Base-by-base conservation (phyloP, 164 flowering plant genomes). In the Aristolochia californica region DNA sequence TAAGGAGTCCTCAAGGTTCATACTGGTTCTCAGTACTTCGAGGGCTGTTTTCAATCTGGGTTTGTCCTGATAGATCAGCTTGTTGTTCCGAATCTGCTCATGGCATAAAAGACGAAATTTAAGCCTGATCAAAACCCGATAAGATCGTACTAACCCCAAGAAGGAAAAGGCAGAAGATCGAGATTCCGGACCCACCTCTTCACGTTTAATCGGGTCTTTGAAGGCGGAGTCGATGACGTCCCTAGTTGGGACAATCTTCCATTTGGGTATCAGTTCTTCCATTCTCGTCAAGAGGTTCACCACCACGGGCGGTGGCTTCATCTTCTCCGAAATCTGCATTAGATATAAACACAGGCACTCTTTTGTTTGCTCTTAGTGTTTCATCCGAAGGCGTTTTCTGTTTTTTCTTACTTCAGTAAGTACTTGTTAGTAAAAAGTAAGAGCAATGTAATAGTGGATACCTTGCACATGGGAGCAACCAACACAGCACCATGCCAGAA, bases 211-310 rank as follows among this genome's bases (percentile, higher is more conserved):
- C 4, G 95, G 95, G 67, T 90, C 96, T 65, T 94, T 87, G 74
- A 90, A 94, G 54, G 97, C 91, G 0, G 97, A 68, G 51, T 93
- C 82, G 25, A 93, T 93, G 24, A 93, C 94, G 58, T 93, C 97
- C 61, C 82, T 93, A 2, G 87, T 69, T 9, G 99, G 99, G 28
- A 93, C 99, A 13, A 93, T 87, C 70, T 89, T 93, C 99, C 99
- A 94, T 67, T 83, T 94, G 2, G 99, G 97, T 63, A 94, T 88
- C 24, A 94, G 61, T 53, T 88, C 95, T 68, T 88, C 99, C 48
- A 90, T 75, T 65, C 54, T 75, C 2, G 97, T 94, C 69, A 94
- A 62, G 48, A 90, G 40, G 59, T 77, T 88, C 38, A 90, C 75
- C 44, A 90, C 88, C 53, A 86, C 61, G 0, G 93, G 96, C 47